Evolutionary conservation across 78 protist species (phyloP), one percentile per base, ranked within the genome.

Genomic region (Ministeria vibrans): DNA sequence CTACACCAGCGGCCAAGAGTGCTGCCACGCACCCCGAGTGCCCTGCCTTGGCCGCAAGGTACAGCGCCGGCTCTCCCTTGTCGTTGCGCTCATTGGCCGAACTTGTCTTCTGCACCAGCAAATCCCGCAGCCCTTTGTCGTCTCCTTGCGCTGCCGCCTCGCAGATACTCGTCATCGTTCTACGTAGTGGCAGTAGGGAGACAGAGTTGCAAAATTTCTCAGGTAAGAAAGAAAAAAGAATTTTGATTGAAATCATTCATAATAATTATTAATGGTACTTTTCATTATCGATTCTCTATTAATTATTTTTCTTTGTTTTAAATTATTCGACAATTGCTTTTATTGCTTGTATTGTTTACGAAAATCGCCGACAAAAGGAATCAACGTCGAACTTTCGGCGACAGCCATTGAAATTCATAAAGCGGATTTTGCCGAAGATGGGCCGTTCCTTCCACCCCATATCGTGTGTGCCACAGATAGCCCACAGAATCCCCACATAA

Each of bases 341-440:
- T 18, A 18, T 22, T 13, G 13, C 59, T 18, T 22, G 59, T 22
- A 13, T 27, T 18, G 36, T 42, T 3, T 5, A 42, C 20, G 75
- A 34, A 42, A 27, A 75, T 1, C 79, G 13, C 23, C 27, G 3
- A 36, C 18, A 30, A 45, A 27, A 84, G 62, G 27, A 0, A 5
- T 0, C 74, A 1, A 89, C 69, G 55, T 89, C 83, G 51, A 89
- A 89, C 77, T 89, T 89, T 46, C 89, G 84, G 83, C 78, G 49
- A 80, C 92, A 89, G 13, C 92, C 92, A 6, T 71, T n/a, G 71
- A 82, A 81, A 46, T 76, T 85, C 92, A 88, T 88, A 71, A 38
- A 70, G 36, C 86, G 80, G 28, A 87, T 82, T 34, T 88, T 88
- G 72, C 92, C 92, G 39, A 84, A 84, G 34, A 88, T 39, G 46